A percentile compares a stretch with the other conserved stretches of the same genome.
Conservation (phyloP, 129 eudicot species). For the Flaveria linearis region DNA sequence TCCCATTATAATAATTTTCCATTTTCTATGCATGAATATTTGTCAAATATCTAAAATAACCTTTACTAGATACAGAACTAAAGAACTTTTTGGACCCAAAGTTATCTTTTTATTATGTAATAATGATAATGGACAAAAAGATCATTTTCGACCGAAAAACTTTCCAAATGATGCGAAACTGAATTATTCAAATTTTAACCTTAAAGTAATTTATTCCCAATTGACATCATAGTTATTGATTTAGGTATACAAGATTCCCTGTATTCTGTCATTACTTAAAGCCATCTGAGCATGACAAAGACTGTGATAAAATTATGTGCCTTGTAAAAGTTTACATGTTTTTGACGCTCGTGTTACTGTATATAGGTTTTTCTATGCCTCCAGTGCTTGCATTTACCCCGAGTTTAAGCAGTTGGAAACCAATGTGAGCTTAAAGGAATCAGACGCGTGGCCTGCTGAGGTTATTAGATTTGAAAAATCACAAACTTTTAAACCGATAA, state of each 20-base stretch:
- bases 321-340: neutral
- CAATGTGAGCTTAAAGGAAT: conserved; percentile 96
- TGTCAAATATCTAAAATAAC: conserved; percentile 8
- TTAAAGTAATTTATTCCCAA: neutral
- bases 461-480: conserved; percentile 34
- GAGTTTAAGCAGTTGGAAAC: conserved; percentile 97
- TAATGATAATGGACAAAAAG: neutral
- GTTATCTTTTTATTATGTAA: neutral
- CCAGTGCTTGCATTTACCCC: conserved; percentile 98
- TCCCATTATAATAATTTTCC: neutral
- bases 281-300: neutral
- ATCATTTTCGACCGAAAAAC: neutral
- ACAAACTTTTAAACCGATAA: neutral
- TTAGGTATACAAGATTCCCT: conserved; percentile 1
- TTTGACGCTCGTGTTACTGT: conserved; percentile 23
- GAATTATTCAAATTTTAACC: neutral
- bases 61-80: conserved; percentile 3
- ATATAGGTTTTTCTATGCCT: conserved; percentile 89
- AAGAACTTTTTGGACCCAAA: conserved; percentile 1
- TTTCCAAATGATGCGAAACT: neutral
- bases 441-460: conserved; percentile 99
- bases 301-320: neutral
- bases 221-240: neutral
- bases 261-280: neutral
- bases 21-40: neutral